Evolutionary conservation across 2,329 filamentous ascomycete species (phyloP).

Genomic region (Sporothrix humicola): DNA sequence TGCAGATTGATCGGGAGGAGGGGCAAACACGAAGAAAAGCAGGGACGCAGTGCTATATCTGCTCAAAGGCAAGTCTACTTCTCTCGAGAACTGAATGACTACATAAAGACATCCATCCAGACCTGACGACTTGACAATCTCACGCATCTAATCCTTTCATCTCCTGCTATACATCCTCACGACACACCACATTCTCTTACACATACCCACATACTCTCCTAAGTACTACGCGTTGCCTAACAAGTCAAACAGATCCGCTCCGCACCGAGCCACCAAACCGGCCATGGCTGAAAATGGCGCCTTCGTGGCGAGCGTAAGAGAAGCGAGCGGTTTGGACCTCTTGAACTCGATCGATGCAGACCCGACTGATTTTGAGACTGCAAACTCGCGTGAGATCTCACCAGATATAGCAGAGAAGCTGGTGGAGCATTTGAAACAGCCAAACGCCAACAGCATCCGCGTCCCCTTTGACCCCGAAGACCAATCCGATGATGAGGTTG

Average conservation of each 20-base stretch:
- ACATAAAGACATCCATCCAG: background rate
- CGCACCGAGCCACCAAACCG: no score
- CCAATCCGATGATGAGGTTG: conserved; percentile 37
- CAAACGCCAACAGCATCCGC: conserved; percentile 30
- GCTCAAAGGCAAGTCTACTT: background rate
- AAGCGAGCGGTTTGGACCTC: no score
- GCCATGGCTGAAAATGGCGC: no score
- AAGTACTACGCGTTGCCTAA: no score
- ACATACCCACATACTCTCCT: no score
- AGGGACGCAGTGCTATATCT: conserved; percentile 17
- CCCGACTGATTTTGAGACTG: no score
- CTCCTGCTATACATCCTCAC: background rate
- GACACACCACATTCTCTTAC: background rate
- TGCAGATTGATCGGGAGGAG: no score
- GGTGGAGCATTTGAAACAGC: background rate
- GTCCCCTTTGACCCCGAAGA: conserved; percentile 36
- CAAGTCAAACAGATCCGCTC: no score
- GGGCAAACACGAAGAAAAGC: background rate
- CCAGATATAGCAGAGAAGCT: background rate
- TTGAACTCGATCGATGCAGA: no score
- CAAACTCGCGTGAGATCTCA: no score
- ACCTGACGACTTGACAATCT: background rate
- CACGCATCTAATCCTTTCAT: no score
- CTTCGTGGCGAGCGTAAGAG: no score
- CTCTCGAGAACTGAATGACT: background rate